These are phyloP conservation scores for Xerocomus nothofagi DNA, from an alignment of 1,284 basidiomycete genomes.

Conservation along the genomic window DNA sequence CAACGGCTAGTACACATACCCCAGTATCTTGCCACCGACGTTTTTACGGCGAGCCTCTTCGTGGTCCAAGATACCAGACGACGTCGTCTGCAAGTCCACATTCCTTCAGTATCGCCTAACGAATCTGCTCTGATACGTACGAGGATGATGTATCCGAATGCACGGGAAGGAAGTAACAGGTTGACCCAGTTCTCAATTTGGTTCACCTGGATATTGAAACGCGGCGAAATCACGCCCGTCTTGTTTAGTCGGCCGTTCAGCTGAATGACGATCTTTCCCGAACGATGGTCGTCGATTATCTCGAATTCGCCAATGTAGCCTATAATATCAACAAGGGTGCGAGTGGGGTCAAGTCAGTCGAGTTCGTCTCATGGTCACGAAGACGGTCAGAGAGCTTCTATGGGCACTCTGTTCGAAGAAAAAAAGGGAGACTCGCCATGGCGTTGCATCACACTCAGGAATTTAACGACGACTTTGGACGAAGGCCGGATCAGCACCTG, in stretches of 20 bases:
- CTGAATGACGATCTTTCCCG: constrained; percentile 98
- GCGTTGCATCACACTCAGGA: constrained; percentile 95
- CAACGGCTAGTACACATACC: constrained; percentile 76
- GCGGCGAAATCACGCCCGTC: constrained; percentile 96
- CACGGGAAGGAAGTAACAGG: constrained; percentile 90
- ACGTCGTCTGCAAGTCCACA: constrained; percentile 72
- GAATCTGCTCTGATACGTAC: constrained; percentile 40
- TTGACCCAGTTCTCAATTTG: constrained; percentile 96
- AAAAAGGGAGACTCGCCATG: constrained; percentile 73
- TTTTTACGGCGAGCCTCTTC: constrained; percentile 99
- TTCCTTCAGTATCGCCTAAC: constrained; percentile 2
- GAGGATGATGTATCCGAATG: constrained; percentile 95
- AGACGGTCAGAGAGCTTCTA: not conserved
- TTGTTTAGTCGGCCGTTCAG: constrained; percentile 99
- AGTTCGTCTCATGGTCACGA: not conserved
- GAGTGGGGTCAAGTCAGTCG: not conserved
- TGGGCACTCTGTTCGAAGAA: not conserved
- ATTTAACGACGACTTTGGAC: constrained; percentile 96
- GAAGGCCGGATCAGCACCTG: constrained; percentile 95
- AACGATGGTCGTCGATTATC: constrained; percentile 98
- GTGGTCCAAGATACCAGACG: constrained; percentile 98
- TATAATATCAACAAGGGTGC: constrained; percentile 37
- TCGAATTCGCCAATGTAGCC: constrained; percentile 99
- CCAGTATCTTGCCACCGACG: constrained; percentile 88
- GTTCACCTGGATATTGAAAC: constrained; percentile 94